Conservation (phyloP, 106 monocot genomes). For the Acorus gramineus region DNA sequence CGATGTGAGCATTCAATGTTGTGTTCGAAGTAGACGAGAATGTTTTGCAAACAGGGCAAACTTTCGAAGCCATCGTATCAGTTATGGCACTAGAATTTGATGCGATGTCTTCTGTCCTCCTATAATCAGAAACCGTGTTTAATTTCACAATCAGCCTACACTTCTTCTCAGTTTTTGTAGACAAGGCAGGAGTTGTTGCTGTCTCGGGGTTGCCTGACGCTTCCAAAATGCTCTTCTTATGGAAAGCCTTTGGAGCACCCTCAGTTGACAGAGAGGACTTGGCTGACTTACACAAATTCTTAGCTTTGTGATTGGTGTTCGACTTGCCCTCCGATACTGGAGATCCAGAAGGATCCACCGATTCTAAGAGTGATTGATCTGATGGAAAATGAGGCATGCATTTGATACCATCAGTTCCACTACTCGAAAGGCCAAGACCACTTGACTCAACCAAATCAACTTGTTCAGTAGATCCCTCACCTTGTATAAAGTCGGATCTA, state of each 20-base stretch:
- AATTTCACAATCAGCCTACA: conserved; percentile 33
- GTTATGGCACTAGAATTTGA: conserved; percentile 36
- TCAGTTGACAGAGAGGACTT: neutral
- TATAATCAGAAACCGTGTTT: conserved; percentile 9
- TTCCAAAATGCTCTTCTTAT: conserved; percentile 6
- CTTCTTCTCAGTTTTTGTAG: conserved; percentile 27
- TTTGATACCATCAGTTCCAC: neutral
- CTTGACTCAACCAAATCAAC: neutral
- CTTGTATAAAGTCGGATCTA: conserved; percentile 1
- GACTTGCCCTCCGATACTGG: too few relatives aligned
- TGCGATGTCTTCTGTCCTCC: conserved; percentile 22
- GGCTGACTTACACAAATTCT: too few relatives aligned
- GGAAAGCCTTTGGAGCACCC: neutral
- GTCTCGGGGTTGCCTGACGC: conserved; percentile 8
- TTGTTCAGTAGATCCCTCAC: neutral
- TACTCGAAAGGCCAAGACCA: neutral
- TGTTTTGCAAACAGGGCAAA: conserved; percentile 84
- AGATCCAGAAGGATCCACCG: too few relatives aligned
- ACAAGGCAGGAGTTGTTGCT: conserved; percentile 1
- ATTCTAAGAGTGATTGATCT: neutral
- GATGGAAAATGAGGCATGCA: neutral
- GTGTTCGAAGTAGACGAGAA: conserved; percentile 88
- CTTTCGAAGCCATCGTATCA: conserved; percentile 72
- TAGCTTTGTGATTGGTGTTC: too few relatives aligned
- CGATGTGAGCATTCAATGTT: conserved; percentile 86